Evolutionary conservation across 495 filamentous ascomycete genomes (phyloP).

Genomic region (Aspergillus affinis): DNA sequence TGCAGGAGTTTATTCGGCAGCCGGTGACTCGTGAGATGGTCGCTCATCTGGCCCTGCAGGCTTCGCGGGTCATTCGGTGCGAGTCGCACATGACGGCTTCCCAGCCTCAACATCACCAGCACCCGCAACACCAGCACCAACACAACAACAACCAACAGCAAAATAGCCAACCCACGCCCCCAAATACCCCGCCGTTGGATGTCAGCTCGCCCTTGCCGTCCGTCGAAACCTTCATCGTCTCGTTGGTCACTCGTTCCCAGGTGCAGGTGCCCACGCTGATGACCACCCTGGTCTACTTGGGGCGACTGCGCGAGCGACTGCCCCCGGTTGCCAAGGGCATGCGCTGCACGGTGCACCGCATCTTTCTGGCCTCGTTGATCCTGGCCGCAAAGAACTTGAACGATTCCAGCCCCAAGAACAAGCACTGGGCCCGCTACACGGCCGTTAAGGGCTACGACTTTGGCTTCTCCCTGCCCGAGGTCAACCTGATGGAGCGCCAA

Average conservation of each 20-base stretch:
- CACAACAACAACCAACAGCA: conserved; percentile 10
- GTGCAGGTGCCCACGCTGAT: conserved; percentile 97
- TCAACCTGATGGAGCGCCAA: conserved; percentile 99
- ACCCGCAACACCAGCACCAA: conserved; percentile 13
- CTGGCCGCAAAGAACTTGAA: conserved; percentile 79
- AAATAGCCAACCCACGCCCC: conserved; percentile 67
- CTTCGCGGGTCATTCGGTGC: conserved; percentile 86
- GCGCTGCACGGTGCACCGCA: conserved; percentile 91
- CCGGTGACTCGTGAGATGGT: conserved; percentile 86
- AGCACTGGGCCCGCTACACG: conserved; percentile 97
- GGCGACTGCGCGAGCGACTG: conserved; percentile 74
- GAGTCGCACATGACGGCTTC: conserved; percentile 54
- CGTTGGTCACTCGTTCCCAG: conserved; percentile 86
- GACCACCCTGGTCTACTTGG: conserved; percentile 92
- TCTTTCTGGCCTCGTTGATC: conserved; percentile 79
- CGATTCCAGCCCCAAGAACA: conserved; percentile 97
- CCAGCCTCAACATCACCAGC: conserved; percentile 37
- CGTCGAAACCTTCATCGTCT: conserved; percentile 86
- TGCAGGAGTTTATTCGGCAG: conserved; percentile 84
- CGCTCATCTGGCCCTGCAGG: conserved; percentile 76
- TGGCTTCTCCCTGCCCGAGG: conserved; percentile 89
- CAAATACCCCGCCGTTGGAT: conserved; percentile 62
- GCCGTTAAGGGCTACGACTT: conserved; percentile 74
- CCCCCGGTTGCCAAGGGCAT: conserved; percentile 96
- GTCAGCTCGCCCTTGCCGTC: conserved; percentile 61